Conservation (phyloP, 2,329 filamentous ascomycete genomes). For the Blastomyces emzantsi region DNA sequence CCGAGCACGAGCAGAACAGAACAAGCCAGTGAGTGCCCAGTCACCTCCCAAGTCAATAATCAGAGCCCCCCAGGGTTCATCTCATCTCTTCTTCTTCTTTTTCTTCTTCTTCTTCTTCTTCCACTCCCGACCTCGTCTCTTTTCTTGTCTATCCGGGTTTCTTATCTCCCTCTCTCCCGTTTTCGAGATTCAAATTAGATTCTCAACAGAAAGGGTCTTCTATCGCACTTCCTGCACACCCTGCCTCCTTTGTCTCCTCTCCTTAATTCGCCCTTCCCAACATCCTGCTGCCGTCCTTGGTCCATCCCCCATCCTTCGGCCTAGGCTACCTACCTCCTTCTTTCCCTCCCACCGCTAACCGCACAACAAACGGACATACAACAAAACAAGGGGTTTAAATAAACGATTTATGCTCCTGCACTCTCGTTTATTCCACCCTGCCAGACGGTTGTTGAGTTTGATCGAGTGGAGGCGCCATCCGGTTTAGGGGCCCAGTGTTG, state of each 20-base stretch:
- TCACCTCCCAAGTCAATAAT: too few relatives aligned
- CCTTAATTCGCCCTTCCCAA: constrained; percentile 8
- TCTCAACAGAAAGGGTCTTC: neutral
- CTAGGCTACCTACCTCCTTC: neutral
- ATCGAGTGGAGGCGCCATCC: neutral
- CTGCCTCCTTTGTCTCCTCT: constrained; percentile 11
- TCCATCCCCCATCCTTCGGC: too few relatives aligned
- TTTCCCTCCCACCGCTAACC: neutral
- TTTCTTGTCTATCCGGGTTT: neutral
- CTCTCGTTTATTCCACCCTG: neutral
- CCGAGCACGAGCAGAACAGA: too few relatives aligned
- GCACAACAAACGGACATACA: neutral
- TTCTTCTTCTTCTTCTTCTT: too few relatives aligned
- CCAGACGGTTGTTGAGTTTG: neutral
- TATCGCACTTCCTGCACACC: neutral
- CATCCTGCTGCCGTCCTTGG: neutral
- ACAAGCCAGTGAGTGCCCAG: too few relatives aligned
- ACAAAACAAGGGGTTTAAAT: neutral
- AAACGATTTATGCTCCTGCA: neutral
- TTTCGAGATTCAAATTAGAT: neutral
- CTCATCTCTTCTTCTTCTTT: too few relatives aligned
- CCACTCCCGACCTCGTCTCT: too few relatives aligned
- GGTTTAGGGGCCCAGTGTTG: neutral
- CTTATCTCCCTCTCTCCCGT: neutral
- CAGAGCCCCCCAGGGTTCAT: too few relatives aligned